Evolutionary conservation across 2,329 filamentous ascomycete species (phyloP), one percentile per base, ranked within the genome.

Genomic region (Aspergillus hortae): DNA sequence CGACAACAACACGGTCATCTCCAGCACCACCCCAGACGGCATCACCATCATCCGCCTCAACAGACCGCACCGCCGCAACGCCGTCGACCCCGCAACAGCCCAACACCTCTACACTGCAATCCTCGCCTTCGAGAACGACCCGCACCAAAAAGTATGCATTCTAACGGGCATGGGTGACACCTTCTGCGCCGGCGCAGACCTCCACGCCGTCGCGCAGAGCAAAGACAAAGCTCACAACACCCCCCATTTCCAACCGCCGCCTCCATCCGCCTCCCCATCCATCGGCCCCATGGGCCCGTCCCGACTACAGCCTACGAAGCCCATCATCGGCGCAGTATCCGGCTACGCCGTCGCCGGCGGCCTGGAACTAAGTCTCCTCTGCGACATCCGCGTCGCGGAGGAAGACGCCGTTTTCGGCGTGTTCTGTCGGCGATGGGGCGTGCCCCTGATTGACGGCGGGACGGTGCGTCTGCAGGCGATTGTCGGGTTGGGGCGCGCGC

Each of bases 21-120:
- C 17, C n/a, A 42, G 6, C 40, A 12, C 40, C 40, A 58, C 44
- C 6, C n/a, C 52, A 7, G 56, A 59, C 14, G 79, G 79, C 44
- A 80, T 84, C 58, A 79, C 79, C 0, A 77, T 73, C n/a, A 79
- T 84, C 51, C 74, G 77, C n/a, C 74, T 84, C 56, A 76, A 80
- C 63, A 75, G 80, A n/a, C 69, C 70, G 0, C 63, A 75, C 11
- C 70, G 74, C 21, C 74, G 75, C 47, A 84, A 84, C 59, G 81
- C 80, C 11, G 73, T 84, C 38, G 73, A 83, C 56, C 64, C 69
- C 2, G 52, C 69, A 1, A 81, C 80, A 4, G 80, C 74, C 2
- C 65, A 65, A 27, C 73, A 74, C 33, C 73, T 84, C 5, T 75
- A 76, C 23, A 60, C 70, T 0, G 76, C 78, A 4, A 74, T 84